Evolutionary conservation across 768 basidiomycete species (phyloP).

Genomic region (Russula earlei): DNA sequence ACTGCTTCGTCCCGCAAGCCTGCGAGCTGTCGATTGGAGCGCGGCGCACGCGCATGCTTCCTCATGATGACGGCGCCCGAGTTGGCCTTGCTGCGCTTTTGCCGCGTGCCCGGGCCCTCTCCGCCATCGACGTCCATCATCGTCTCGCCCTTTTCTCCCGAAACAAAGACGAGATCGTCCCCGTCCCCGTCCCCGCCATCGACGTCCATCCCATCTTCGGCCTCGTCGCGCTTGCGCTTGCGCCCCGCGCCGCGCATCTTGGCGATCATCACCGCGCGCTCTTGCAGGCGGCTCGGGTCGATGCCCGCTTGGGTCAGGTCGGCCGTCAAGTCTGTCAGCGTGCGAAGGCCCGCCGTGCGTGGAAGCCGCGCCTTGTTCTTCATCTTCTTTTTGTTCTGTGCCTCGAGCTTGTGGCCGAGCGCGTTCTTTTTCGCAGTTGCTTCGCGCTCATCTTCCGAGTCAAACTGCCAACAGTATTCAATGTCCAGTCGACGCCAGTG

Average conservation of each 20-base stretch:
- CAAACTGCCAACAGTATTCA: conserved; percentile 27
- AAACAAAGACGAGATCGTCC: conserved; percentile 26
- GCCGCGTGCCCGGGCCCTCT: conserved; percentile 35
- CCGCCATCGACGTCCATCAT: conserved; percentile 34
- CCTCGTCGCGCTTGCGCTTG: conserved; percentile 51
- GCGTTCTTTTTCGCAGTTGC: conserved; percentile 49
- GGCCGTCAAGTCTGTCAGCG: conserved; percentile 64
- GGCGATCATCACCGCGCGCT: conserved; percentile 77
- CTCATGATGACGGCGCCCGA: conserved; percentile 44
- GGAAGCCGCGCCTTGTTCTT: conserved; percentile 78
- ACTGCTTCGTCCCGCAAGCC: conserved; percentile 74
- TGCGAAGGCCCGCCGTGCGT: conserved; percentile 60
- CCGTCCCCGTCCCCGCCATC: conserved; percentile 26
- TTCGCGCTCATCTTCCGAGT: conserved; percentile 69
- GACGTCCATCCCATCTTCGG: conserved; percentile 27
- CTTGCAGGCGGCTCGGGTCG: conserved; percentile 80
- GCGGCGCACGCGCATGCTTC: conserved; percentile 48
- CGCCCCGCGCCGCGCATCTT: conserved; percentile 63
- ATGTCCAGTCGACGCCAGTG: not conserved
- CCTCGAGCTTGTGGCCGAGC: conserved; percentile 57
- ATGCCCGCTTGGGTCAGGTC: conserved; percentile 83
- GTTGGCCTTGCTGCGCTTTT: conserved; percentile 55
- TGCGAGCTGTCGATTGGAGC: conserved; percentile 62
- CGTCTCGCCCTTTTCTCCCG: conserved; percentile 28
- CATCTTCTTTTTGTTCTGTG: conserved; percentile 78